A percentile compares a stretch with the other conserved stretches of the same genome.
Evolutionary conservation across 2,329 filamentous ascomycete genomes (phyloP).

Genomic region (Claviceps quebecensis): DNA sequence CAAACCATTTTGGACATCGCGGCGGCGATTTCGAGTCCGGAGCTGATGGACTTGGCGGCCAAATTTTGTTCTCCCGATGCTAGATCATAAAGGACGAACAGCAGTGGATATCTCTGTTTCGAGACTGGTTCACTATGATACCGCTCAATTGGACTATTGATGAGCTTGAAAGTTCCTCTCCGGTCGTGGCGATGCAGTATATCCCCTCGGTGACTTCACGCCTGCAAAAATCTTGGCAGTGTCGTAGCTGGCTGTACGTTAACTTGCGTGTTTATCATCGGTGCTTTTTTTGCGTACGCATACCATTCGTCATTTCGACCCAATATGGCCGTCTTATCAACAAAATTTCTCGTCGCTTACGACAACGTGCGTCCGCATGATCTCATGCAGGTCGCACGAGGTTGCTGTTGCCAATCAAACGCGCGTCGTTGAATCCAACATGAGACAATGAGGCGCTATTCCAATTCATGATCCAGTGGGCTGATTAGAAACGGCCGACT

Average conservation of each 20-base stretch:
- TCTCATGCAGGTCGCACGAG: not conserved
- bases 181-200: too few relatives aligned
- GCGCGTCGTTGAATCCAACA: not conserved
- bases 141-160: not conserved
- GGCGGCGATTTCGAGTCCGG: not conserved
- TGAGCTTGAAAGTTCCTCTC: too few relatives aligned
- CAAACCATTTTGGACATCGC: not conserved
- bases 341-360: too few relatives aligned
- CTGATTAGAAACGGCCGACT: too few relatives aligned
- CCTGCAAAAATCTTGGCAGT: too few relatives aligned
- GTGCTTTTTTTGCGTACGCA: too few relatives aligned
- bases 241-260: too few relatives aligned
- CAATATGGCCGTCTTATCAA: too few relatives aligned
- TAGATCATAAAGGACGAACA: not conserved
- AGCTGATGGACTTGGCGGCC: not conserved
- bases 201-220: too few relatives aligned
- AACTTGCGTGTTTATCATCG: too few relatives aligned
- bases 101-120: not conserved
- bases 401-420: not conserved
- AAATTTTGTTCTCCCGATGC: not conserved
- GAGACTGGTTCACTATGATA: not conserved
- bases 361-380: too few relatives aligned
- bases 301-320: too few relatives aligned
- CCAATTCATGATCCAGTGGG: not conserved
- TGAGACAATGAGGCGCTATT: not conserved